Evolutionary conservation across 768 basidiomycete genomes (phyloP), one percentile per base, ranked within the genome.

Genomic region (Leccinum variicolor): DNA sequence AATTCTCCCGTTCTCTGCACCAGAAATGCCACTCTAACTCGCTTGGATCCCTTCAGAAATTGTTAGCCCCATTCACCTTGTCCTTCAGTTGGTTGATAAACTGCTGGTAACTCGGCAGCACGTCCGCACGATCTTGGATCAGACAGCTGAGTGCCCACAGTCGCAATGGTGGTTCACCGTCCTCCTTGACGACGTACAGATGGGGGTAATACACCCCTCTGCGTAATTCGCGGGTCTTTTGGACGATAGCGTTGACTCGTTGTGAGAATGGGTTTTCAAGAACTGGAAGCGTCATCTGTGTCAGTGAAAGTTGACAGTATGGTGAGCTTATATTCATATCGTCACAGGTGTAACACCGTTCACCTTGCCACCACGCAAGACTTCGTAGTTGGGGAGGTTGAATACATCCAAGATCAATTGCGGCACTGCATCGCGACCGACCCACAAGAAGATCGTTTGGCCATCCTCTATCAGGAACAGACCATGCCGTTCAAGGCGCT

Each of bases 391-490:
- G 1, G 90, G 87, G 34, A 98, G 79, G 67, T 92, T 86, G 74
- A 99, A 98, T 17, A 98, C 95, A 67, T 99, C 97, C 79, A 87
- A 79, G 59, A 98, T 77, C 49, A 98, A 84, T 68, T 95, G 90
- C 10, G 95, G 92, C n/a, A 98, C 94, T 8, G 97, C 94, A 70
- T 98, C 96, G 29, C 94, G 86, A n/a, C 97, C 97, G 51, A 99
- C 85, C 89, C 93, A 98, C 50, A 98, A 79, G 85, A 99, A 98
- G 68, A 99, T 92, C 21, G 91, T 95, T 73, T 98, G 97, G 1
- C 91, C 92, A 71, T 98, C 96, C 73, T 98, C 97, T 64, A 99
- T 97, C 61, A 99, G 74, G 84, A 89, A 98, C 54, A 99, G 79
- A 57, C 97, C 97, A 66, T 98, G 94, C 51, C 95, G 81, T 73